phyloP scores from a whole-genome alignment of 169 alveolate species.

The Eimeria praecox region DNA sequence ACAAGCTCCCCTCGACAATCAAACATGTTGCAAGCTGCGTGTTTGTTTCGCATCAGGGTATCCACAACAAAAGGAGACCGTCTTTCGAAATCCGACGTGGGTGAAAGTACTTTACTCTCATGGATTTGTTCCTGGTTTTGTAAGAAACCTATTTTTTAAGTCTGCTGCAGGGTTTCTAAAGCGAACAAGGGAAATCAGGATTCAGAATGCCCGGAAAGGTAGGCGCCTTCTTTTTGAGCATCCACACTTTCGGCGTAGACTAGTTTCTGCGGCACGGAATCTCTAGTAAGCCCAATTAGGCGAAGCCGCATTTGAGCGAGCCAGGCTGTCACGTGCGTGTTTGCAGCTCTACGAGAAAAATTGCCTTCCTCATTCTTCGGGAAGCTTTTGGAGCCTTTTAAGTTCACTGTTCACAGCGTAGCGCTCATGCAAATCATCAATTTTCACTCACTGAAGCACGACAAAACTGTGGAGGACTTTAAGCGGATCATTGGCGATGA shows the following conservation, averaged over 20 bases:
- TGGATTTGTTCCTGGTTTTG: constrained; percentile 49
- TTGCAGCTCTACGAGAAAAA: constrained; percentile 58
- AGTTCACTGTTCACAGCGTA: constrained; percentile 77
- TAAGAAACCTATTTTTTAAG: constrained; percentile 31
- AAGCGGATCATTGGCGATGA: constrained; percentile 20
- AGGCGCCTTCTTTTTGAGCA: not conserved
- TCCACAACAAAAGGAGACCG: constrained; percentile 60
- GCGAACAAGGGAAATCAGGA: constrained; percentile 55
- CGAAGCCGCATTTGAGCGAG: not conserved
- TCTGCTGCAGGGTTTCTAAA: constrained; percentile 48
- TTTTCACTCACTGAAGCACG: constrained; percentile 76
- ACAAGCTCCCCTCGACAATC: no score
- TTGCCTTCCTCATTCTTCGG: constrained; percentile 41
- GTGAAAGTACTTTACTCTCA: constrained; percentile 45
- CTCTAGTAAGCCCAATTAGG: not conserved
- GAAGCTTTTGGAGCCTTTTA: constrained; percentile 48
- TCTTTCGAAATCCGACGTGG: constrained; percentile 36
- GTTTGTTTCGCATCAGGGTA: constrained; percentile 30
- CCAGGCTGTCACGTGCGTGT: not conserved
- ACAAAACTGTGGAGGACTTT: constrained; percentile 33
- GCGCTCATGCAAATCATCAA: constrained; percentile 75
- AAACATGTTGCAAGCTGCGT: not conserved
- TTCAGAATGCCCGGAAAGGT: constrained; percentile 33
- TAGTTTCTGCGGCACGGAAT: not conserved
- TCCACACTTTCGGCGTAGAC: not conserved